Evolutionary conservation across 441 rosid species (phyloP).

Genomic region (Syzygium syzygioides): DNA sequence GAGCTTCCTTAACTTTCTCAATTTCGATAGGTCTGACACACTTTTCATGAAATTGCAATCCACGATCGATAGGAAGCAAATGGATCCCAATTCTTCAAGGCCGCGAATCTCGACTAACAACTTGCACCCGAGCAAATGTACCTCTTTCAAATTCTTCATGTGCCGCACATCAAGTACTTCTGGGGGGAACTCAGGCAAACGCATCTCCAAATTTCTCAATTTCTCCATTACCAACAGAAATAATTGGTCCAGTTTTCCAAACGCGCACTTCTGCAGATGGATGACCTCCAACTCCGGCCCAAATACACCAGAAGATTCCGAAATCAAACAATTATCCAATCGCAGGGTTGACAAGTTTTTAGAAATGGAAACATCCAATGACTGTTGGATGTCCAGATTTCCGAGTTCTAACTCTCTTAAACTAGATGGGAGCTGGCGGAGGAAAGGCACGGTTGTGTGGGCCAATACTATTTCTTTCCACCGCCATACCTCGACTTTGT

Average conservation of each 20-base stretch:
- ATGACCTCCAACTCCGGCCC: not conserved
- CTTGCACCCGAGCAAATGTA: accelerated
- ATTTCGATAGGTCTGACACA: not conserved
- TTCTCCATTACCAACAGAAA: accelerated
- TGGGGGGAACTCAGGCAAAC: accelerated
- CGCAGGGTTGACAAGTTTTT: not conserved
- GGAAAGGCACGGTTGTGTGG: accelerated
- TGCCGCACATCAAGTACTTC: not conserved
- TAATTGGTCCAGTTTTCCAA: not conserved
- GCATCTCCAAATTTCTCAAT: not conserved
- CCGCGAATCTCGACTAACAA: not conserved
- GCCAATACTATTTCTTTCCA: not conserved
- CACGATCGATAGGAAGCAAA: not conserved
- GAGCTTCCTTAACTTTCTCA: not conserved
- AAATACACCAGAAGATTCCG: not conserved
- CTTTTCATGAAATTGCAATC: not conserved
- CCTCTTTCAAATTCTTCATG: not conserved
- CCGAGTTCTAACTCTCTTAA: not conserved
- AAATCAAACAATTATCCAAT: not conserved
- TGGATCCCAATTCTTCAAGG: not conserved
- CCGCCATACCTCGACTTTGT: not conserved
- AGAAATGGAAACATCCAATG: accelerated
- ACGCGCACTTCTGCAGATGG: no score
- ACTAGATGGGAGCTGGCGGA: not conserved
- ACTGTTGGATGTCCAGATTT: accelerated